Evolutionary conservation across 305 asterid species (phyloP).

Genomic region (Rubia tinctorum): DNA sequence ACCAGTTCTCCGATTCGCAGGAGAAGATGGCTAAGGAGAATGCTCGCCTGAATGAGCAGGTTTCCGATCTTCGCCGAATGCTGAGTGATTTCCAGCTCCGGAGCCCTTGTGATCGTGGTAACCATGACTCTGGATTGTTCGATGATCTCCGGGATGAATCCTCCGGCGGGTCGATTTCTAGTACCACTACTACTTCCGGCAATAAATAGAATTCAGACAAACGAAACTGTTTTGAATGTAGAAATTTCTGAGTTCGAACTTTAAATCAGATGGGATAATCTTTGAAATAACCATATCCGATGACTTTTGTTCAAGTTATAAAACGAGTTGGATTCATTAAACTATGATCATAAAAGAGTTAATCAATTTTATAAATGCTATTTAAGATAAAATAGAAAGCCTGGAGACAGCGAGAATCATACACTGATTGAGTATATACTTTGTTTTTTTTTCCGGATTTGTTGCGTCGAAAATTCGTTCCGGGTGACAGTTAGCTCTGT

Average conservation of each 20-base stretch:
- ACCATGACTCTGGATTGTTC: conserved; percentile 33
- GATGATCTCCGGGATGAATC: conserved; percentile 45
- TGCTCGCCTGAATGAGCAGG: conserved; percentile 59
- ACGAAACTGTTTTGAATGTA: neutral
- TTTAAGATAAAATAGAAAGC: neutral
- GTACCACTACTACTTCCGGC: neutral
- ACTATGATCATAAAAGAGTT: neutral
- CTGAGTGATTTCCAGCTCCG: conserved; percentile 50
- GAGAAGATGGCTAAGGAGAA: conserved; percentile 66
- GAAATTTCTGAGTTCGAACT: neutral
- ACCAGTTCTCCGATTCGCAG: conserved; percentile 55
- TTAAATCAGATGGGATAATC: neutral
- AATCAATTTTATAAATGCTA: neutral
- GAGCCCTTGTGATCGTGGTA: conserved; percentile 30
- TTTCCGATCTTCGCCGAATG: conserved; percentile 65
- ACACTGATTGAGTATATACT: neutral
- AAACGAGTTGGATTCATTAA: too few species aligned
- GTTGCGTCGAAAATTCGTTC: neutral
- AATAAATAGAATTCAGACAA: neutral
- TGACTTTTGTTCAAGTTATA: too few species aligned
- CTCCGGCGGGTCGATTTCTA: conserved; percentile 36
- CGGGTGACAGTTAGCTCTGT: neutral
- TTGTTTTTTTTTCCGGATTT: neutral
- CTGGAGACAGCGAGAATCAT: neutral
- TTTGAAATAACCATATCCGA: neutral